Evolutionary conservation across 2,329 filamentous ascomycete genomes (phyloP), one percentile per base, ranked within the genome.

Genomic region (Talaromyces sp.): DNA sequence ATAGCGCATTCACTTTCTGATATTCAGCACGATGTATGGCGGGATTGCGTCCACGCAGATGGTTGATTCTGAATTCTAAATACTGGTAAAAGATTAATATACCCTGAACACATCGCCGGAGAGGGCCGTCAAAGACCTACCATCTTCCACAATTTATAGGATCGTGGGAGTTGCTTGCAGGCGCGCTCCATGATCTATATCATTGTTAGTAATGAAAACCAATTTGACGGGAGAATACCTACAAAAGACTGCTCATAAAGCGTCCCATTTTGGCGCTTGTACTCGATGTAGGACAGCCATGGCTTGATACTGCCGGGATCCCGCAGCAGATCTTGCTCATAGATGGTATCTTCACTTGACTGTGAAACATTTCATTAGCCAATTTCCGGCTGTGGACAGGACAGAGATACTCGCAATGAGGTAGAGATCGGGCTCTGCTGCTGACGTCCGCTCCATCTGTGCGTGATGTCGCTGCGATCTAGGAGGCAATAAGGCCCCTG

Each of bases 61-160:
- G 93, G 72, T 90, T 91, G 64, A 87, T 88, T 72, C 95, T 88
- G 71, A 98, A 90, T 70, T 88, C 86, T 69, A 99, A 87, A 78
- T 98, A 99, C 89, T 92, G 69, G 51, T 47, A 36, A 25, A 56
- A 68, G 65, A 62, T 47, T 65, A 64, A 65, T 31, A 65, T 62
- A 43, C 47, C 54, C 58, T 51, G 66, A 61, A 64, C 54, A n/a
- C 7, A 47, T 36, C n/a, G 22, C 51, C 29, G n/a, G 25, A 45
- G 11, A 43, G 31, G n/a, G 13, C 19, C 43, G n/a, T 49, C 29
- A 31, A 22, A 45, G 53, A 67, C 79, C 66, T 80, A 92, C 89
- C 87, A 96, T 88, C 81, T 97, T 98, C 95, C 95, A 99, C 58
- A 99, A 84, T 82, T 99, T 99, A 83, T 97, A 99, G 31, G 94